phyloP scores from a whole-genome alignment of 257 asterid genomes.

The Parsonsia alboflavescens region DNA sequence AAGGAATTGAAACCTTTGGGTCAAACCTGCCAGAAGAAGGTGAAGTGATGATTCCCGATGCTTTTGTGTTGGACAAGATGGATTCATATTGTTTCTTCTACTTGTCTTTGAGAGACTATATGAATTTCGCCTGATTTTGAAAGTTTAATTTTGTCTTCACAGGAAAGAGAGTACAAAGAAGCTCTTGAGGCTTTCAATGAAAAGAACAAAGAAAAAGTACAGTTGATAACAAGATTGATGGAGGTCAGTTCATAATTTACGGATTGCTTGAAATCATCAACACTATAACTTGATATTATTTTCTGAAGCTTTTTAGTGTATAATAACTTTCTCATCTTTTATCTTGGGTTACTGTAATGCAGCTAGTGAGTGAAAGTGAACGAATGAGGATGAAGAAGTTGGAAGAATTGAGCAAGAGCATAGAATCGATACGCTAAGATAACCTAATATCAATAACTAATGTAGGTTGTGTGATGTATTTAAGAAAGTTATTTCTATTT shows the following conservation, averaged over 20 bases:
- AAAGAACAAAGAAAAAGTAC: constrained; percentile 94
- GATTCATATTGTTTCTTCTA: not conserved
- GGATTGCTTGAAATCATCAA: not conserved
- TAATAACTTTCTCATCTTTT: not conserved
- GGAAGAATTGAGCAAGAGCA: constrained; percentile 99
- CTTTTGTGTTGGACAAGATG: not conserved
- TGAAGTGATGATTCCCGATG: constrained; percentile 14
- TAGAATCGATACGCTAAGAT: constrained; percentile 55
- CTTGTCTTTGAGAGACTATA: not conserved
- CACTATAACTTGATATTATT: not conserved
- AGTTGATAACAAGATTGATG: constrained; percentile 86
- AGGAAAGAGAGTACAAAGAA: constrained; percentile 97
- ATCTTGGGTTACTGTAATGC: constrained; percentile 17
- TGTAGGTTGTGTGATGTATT: constrained; percentile 70
- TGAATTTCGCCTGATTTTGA: not conserved
- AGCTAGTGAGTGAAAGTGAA: constrained; percentile 95
- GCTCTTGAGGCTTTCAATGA: constrained; percentile 95
- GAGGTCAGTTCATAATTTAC: constrained; percentile 46
- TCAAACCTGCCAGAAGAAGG: constrained; percentile 93
- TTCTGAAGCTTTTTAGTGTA: not conserved
- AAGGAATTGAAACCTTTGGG: constrained; percentile 93
- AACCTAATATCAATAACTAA: constrained; percentile 36
- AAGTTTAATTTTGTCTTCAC: constrained; percentile 16
- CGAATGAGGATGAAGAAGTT: constrained; percentile 82
- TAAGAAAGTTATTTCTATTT: constrained; percentile 46